phyloP scores from a whole-genome alignment of 108 stramenopile genomes.

The Cyclostephanos invisitatus region DNA sequence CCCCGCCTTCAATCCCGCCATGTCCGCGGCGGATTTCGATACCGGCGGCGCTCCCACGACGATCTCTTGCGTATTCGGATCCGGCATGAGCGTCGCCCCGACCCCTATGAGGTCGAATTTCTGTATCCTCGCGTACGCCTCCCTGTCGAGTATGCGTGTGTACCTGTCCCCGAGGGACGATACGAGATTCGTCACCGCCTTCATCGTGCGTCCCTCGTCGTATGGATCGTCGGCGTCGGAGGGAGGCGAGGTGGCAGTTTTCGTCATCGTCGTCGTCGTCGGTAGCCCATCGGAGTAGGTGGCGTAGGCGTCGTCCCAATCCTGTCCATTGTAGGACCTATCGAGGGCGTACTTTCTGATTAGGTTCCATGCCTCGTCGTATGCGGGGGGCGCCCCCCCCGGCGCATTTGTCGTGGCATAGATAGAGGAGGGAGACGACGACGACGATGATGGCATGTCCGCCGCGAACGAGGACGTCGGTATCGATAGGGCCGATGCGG shows the following conservation, averaged over 20 bases:
- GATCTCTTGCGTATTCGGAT: slow-evolving; percentile 56
- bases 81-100: slow-evolving; percentile 82
- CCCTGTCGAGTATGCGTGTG: slow-evolving; percentile 64
- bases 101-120: slow-evolving; percentile 89
- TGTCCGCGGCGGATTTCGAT: slow-evolving; percentile 61
- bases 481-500: slow-evolving; percentile 18
- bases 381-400: slow-evolving; percentile 30
- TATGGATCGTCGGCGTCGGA: slow-evolving; percentile 10
- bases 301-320: slow-evolving; percentile 46
- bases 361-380: slow-evolving; percentile 80
- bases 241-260: neutral
- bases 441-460: neutral
- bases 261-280: slow-evolving; percentile 20
- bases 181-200: slow-evolving; percentile 66
- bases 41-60: slow-evolving; percentile 85
- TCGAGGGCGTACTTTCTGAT: slow-evolving; percentile 81
- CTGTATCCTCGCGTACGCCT: slow-evolving; percentile 73
- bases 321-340: slow-evolving; percentile 63
- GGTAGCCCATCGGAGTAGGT: slow-evolving; percentile 30
- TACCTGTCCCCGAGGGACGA: slow-evolving; percentile 79
- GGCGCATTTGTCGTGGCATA: slow-evolving; percentile 3
- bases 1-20: slow-evolving; percentile 68
- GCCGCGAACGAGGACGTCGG: neutral
- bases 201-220: slow-evolving; percentile 48
- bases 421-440: slow-evolving; percentile 1